phyloP scores from a whole-genome alignment of 257 asterid species.

The Dorcoceras hygrometricum region DNA sequence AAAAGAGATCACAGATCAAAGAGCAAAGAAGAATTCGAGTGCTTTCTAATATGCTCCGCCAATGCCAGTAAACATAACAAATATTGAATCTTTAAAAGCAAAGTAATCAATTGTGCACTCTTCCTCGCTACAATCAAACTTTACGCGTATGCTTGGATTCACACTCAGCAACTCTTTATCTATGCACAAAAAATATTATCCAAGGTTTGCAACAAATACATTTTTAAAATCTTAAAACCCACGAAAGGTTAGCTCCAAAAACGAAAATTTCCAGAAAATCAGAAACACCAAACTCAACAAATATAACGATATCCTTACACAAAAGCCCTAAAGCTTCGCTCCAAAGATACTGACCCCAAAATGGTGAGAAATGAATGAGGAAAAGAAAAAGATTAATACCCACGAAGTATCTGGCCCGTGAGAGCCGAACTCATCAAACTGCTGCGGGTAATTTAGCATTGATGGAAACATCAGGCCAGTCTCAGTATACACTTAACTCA shows the following conservation, averaged over 20 bases:
- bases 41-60: not conserved
- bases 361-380: no score
- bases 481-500: not conserved
- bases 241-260: not conserved
- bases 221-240: not conserved
- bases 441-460: not conserved
- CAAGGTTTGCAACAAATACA: not conserved
- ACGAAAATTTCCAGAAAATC: not conserved
- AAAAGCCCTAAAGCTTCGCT: no score
- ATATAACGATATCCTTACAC: not conserved
- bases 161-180: not conserved
- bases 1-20: not conserved
- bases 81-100: not conserved
- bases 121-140: not conserved
- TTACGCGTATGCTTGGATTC: not conserved
- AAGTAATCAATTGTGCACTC: not conserved
- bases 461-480: not conserved
- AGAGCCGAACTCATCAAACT: not conserved
- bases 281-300: not conserved
- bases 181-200: not conserved
- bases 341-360: not conserved
- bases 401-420: not conserved
- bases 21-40: not conserved
- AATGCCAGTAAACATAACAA: not conserved
- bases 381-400: not conserved